phyloP scores from a whole-genome alignment of 495 filamentous ascomycete species.

The Aspergillus campestris region DNA sequence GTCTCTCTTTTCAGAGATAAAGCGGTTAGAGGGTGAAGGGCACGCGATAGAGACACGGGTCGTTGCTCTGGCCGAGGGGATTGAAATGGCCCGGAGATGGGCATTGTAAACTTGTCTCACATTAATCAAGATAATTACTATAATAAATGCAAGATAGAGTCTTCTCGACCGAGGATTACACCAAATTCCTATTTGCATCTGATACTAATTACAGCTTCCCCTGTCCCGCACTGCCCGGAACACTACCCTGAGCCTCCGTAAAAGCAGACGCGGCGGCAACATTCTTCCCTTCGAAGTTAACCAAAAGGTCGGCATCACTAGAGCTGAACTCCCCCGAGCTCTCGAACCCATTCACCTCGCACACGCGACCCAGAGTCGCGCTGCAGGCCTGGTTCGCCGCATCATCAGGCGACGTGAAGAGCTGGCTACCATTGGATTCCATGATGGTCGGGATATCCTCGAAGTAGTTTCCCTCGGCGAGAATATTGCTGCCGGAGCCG shows the following conservation, averaged over 20 bases:
- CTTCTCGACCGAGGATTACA: too few species aligned
- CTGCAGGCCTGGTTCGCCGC: constrained; percentile 31
- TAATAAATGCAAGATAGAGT: too few species aligned
- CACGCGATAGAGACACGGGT: constrained; percentile 82
- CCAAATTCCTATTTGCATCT: too few species aligned
- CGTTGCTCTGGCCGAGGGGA: constrained; percentile 75
- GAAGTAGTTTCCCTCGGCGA: constrained; percentile 55
- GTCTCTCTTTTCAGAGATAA: constrained; percentile 58
- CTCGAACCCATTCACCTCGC: constrained; percentile 40
- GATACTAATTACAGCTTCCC: constrained; percentile 19
- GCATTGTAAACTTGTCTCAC: constrained; percentile 21
- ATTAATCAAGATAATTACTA: too few species aligned
- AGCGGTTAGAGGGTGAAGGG: constrained; percentile 60
- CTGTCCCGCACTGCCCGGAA: constrained; percentile 24
- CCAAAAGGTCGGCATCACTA: constrained; percentile 33
- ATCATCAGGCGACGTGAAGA: constrained; percentile 33
- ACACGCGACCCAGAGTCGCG: constrained; percentile 34
- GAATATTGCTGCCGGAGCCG: constrained; percentile 37
- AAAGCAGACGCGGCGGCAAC: constrained; percentile 28
- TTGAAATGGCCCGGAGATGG: constrained; percentile 65
- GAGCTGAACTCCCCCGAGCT: constrained; percentile 30
- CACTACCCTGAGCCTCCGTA: constrained; percentile 11
- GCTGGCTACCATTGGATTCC: constrained; percentile 26
- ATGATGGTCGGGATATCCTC: constrained; percentile 33
- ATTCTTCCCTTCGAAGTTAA: constrained; percentile 43